Percentiles rank a stretch among this genome's conserved stretches.
These are phyloP conservation scores for Sclerotinia glacialis DNA, from an alignment of 2,329 filamentous ascomycete genomes.

Conservation along the genomic window DNA sequence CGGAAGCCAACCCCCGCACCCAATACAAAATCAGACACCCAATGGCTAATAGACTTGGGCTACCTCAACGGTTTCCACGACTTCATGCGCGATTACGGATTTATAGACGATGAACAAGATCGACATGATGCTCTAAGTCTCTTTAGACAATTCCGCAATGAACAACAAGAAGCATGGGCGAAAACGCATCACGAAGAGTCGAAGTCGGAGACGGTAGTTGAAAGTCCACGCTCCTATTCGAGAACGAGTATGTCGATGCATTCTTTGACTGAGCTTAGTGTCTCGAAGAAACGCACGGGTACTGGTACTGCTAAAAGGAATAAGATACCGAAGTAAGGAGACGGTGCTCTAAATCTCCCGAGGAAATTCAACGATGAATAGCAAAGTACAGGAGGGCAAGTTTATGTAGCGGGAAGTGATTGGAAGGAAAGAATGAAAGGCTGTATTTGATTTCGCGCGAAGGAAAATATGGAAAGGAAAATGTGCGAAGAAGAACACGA, in stretches of 20 bases:
- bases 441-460: too few species aligned
- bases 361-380: too few species aligned
- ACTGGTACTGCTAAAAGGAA: neutral
- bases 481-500: too few species aligned
- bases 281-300: neutral
- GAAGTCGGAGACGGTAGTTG: too few species aligned
- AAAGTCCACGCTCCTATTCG: neutral
- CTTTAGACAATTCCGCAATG: neutral
- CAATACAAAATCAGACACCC: neutral
- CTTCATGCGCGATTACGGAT: conserved; percentile 6
- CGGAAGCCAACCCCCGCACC: neutral
- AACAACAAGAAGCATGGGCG: conserved; percentile 2
- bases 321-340: neutral
- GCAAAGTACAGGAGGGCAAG: too few species aligned
- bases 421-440: too few species aligned
- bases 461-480: too few species aligned
- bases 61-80: neutral
- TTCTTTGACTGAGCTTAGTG: neutral
- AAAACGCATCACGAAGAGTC: neutral
- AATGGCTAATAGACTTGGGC: neutral
- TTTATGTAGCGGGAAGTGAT: too few species aligned
- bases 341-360: too few species aligned
- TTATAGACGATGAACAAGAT: neutral
- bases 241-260: neutral
- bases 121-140: neutral